Percentiles rank a stretch among this genome's conserved stretches.
phyloP scores from a whole-genome alignment of 169 alveolate genomes.

The Prorocentrum cordatum region DNA sequence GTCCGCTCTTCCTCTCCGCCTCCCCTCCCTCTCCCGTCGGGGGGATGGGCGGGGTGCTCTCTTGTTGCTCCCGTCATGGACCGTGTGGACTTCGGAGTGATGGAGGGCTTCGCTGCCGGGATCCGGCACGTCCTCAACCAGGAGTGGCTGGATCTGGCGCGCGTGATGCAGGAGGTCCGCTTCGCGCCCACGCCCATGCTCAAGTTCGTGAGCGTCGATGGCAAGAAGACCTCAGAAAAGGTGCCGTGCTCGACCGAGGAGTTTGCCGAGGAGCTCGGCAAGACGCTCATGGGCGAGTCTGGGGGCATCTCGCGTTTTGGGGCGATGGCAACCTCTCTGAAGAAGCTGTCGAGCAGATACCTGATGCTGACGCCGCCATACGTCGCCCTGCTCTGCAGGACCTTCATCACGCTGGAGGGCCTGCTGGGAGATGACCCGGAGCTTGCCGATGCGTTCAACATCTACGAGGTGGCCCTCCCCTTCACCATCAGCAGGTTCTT shows the following conservation, averaged over 20 bases:
- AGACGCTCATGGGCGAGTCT: constrained; percentile 6
- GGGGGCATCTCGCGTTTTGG: constrained; percentile 54
- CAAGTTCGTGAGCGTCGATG: constrained; percentile 18
- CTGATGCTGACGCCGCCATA: constrained; percentile 64
- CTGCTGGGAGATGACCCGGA: constrained; percentile 47
- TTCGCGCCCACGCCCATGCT: constrained; percentile 39
- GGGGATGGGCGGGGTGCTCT: no score
- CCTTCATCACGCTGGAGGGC: constrained; percentile 59
- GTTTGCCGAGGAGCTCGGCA: constrained; percentile 15
- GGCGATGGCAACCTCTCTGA: constrained; percentile 59
- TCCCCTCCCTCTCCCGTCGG: no score
- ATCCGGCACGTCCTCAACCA: constrained; percentile 26
- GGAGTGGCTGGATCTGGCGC: constrained; percentile 38
- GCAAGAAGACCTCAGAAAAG: not conserved
- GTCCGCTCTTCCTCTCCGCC: no score
- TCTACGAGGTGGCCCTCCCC: constrained; percentile 44
- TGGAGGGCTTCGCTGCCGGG: constrained; percentile 66
- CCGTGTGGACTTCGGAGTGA: constrained; percentile 59
- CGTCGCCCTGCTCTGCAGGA: constrained; percentile 54
- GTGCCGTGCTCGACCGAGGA: constrained; percentile 47
- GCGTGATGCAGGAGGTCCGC: constrained; percentile 39
- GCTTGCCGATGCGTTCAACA: constrained; percentile 28
- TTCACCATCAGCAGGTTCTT: constrained; percentile 34
- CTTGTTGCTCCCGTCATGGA: no score
- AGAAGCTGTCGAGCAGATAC: constrained; percentile 33